These are phyloP conservation scores for Staphylotrichum longicolle DNA, from an alignment of 495 filamentous ascomycete genomes.

Conservation along the genomic window DNA sequence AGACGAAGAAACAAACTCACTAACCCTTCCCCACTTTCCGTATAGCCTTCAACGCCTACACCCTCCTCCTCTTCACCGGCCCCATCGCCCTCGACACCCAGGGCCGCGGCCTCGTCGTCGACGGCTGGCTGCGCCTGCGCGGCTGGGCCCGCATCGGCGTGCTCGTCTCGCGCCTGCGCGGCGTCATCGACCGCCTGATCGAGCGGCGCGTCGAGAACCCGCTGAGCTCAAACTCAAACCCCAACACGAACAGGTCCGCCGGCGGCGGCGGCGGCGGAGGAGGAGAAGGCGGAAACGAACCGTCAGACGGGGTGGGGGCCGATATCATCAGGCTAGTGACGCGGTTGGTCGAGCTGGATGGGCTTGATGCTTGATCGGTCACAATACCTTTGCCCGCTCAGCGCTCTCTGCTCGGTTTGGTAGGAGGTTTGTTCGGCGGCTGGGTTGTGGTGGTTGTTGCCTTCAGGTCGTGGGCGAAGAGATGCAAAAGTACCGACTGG, in stretches of 20 bases:
- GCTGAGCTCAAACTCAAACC: too few species aligned
- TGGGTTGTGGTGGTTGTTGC: too few species aligned
- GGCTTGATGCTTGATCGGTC: conserved; percentile 59
- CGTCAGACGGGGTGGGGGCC: conserved; percentile 36
- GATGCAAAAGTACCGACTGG: too few species aligned
- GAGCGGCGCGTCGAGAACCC: conserved; percentile 77
- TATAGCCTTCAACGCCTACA: conserved; percentile 84
- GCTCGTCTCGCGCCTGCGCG: conserved; percentile 75
- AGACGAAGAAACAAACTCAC: not conserved
- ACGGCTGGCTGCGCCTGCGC: conserved; percentile 85
- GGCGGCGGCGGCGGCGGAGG: conserved; percentile 46
- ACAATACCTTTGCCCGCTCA: too few species aligned
- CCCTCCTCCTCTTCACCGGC: conserved; percentile 86
- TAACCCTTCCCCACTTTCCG: not conserved
- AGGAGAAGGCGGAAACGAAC: conserved; percentile 1
- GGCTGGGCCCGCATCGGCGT: conserved; percentile 97
- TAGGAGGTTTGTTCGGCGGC: too few species aligned
- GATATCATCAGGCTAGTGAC: conserved; percentile 75
- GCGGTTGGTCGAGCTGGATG: conserved; percentile 81
- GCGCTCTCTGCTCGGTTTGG: too few species aligned
- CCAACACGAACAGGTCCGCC: not conserved
- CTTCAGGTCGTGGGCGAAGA: too few species aligned
- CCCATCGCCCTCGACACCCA: conserved; percentile 80
- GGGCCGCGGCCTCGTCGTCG: conserved; percentile 83
- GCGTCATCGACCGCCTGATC: conserved; percentile 82